Conservation (phyloP, 306 rosid genomes). For the Cucurbita maxima region DNA sequence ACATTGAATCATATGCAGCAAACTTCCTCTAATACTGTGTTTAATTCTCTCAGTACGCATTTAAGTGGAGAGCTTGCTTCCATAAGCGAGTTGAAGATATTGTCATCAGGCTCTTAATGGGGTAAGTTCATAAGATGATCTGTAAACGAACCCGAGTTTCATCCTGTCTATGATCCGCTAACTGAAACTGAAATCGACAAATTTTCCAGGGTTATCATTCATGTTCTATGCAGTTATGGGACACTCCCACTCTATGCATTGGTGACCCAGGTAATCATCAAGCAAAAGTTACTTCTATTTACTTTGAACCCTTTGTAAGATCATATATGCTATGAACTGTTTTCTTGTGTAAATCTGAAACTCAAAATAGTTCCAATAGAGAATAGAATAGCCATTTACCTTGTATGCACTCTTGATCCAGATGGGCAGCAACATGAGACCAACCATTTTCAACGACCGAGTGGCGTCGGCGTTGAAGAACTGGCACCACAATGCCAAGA, state of each 20-base stretch:
- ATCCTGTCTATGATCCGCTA: not conserved
- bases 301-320: not conserved
- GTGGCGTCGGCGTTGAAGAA: constrained; percentile 38
- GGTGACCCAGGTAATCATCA: constrained; percentile 60
- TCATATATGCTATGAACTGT: not conserved
- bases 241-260: constrained; percentile 86
- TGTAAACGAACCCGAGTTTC: not conserved
- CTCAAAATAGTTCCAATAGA: not conserved
- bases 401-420: constrained; percentile 7
- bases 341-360: not conserved
- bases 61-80: constrained; percentile 30
- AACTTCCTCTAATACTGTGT: not conserved
- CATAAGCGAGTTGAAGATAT: constrained; percentile 19
- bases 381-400: not conserved
- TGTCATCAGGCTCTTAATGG: constrained; percentile 40
- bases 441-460: constrained; percentile 41
- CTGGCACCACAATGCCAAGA: constrained; percentile 43
- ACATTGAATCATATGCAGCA: not conserved
- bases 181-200: not conserved
- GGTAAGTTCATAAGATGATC: constrained; percentile 23
- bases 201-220: constrained; percentile 52
- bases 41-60: constrained; percentile 21
- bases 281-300: not conserved
- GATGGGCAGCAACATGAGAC: constrained; percentile 69
- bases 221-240: constrained; percentile 66